Evolutionary conservation across 202 grass and related monocot species (phyloP).

Genomic region (Setaria italica): DNA sequence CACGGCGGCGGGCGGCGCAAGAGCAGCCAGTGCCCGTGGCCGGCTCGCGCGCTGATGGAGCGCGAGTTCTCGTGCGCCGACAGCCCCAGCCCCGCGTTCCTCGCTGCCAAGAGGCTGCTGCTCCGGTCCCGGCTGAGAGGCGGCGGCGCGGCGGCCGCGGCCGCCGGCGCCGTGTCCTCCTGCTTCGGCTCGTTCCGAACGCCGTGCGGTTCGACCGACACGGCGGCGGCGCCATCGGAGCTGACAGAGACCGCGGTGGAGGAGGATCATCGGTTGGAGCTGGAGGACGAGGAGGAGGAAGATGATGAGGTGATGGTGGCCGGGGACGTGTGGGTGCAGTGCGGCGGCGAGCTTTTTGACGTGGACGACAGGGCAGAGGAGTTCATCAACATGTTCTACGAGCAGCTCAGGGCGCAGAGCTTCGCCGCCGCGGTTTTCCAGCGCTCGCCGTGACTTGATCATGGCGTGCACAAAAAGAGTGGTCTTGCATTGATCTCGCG

Average conservation of each 20-base stretch:
- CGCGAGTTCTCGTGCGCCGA: constrained; percentile 78
- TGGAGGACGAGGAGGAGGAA: constrained; percentile 20
- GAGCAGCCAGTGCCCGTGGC: not conserved
- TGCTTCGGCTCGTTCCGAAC: constrained; percentile 40
- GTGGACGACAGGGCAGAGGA: constrained; percentile 90
- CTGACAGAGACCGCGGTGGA: not conserved
- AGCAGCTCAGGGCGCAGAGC: constrained; percentile 81
- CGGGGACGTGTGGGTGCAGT: constrained; percentile 24
- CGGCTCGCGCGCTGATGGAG: constrained; percentile 42
- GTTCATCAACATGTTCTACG: constrained; percentile 88
- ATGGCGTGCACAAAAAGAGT: not conserved
- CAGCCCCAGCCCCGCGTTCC: constrained; percentile 65
- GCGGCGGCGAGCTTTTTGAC: constrained; percentile 48
- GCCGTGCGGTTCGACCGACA: constrained; percentile 6
- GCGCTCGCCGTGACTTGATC: constrained; percentile 32
- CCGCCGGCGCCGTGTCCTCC: constrained; percentile 16
- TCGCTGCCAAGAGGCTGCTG: constrained; percentile 48
- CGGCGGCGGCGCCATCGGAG: not conserved
- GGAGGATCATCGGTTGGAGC: constrained; percentile 4
- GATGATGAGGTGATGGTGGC: not conserved
- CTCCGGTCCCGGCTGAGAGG: constrained; percentile 40
- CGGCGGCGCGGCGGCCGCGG: not conserved
- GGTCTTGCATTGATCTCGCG: not conserved
- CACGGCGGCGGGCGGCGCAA: constrained; percentile 1
- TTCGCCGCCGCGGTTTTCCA: constrained; percentile 34